Conservation (phyloP, 2,329 filamentous ascomycete genomes). For the Alternaria postmessia region DNA sequence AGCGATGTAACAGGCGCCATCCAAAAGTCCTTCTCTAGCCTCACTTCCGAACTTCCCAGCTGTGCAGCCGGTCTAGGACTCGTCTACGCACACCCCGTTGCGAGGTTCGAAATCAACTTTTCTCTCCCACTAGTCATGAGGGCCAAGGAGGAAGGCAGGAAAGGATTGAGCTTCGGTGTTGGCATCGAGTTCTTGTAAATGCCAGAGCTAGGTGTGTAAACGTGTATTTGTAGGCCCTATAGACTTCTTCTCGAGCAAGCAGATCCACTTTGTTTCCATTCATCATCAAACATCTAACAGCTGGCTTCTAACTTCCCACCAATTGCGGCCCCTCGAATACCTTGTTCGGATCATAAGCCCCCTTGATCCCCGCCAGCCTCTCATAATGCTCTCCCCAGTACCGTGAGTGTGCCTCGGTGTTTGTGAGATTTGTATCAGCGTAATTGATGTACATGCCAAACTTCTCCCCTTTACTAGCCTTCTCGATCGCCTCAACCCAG, state of each 20-base stretch:
- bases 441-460: slow-evolving; percentile 63
- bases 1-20: slow-evolving; percentile 64
- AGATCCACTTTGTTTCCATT: slow-evolving; percentile 8
- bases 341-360: not conserved
- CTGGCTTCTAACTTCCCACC: not conserved
- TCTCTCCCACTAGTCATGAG: slow-evolving; percentile 83
- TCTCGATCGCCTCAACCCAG: slow-evolving; percentile 48
- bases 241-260: slow-evolving; percentile 9
- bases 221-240: slow-evolving; percentile 15
- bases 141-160: slow-evolving; percentile 84
- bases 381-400: not conserved
- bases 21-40: slow-evolving; percentile 70
- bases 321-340: not conserved
- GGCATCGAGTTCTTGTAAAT: slow-evolving; percentile 90
- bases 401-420: slow-evolving; percentile 50
- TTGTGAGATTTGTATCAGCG: slow-evolving; percentile 56
- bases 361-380: not conserved
- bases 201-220: not conserved
- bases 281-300: not conserved
- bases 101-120: slow-evolving; percentile 95
- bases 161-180: slow-evolving; percentile 94
- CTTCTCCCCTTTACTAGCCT: slow-evolving; percentile 29
- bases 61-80: slow-evolving; percentile 86
- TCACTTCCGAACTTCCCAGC: slow-evolving; percentile 80
- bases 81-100: slow-evolving; percentile 93